Percentiles rank a stretch among this genome's conserved stretches.
These are phyloP conservation scores for Basidiobolus meristosporus DNA, from an alignment of 371 early-diverging fungal genomes.

Conservation along the genomic window DNA sequence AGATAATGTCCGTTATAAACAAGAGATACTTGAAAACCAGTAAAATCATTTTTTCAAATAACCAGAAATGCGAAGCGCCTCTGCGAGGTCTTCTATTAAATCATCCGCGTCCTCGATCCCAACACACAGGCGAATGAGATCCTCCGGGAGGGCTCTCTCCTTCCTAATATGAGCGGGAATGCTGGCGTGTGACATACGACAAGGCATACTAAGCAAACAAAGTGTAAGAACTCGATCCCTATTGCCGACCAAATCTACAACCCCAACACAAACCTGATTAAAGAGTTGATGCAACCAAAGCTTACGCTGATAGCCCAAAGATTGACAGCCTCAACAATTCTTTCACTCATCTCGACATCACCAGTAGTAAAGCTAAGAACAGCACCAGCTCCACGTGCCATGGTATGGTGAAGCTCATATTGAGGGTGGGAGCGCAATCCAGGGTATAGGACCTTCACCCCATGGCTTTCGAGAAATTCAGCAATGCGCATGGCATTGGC, in stretches of 20 bases:
- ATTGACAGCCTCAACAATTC: slow-evolving; percentile 64
- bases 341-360: slow-evolving; percentile 53
- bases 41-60: neutral
- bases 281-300: slow-evolving; percentile 91
- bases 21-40: too few species aligned
- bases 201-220: slow-evolving; percentile 64
- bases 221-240: neutral
- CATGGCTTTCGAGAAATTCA: slow-evolving; percentile 49
- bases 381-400: slow-evolving; percentile 80
- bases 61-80: slow-evolving; percentile 56
- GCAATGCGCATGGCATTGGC: slow-evolving; percentile 56
- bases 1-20: too few species aligned
- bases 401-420: slow-evolving; percentile 54
- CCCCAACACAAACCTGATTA: slow-evolving; percentile 47
- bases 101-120: slow-evolving; percentile 93
- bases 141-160: slow-evolving; percentile 76
- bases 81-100: slow-evolving; percentile 68
- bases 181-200: slow-evolving; percentile 92
- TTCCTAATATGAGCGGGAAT: slow-evolving; percentile 80
- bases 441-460: slow-evolving; percentile 75
- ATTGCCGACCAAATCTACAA: neutral
- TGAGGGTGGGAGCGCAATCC: slow-evolving; percentile 76
- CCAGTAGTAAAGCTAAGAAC: slow-evolving; percentile 90
- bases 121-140: slow-evolving; percentile 88
- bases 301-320: slow-evolving; percentile 86